A percentile compares a stretch with the other conserved stretches of the same genome.
Evolutionary conservation across 2,329 filamentous ascomycete genomes (phyloP).

Genomic region (Aspergillus ibericus): DNA sequence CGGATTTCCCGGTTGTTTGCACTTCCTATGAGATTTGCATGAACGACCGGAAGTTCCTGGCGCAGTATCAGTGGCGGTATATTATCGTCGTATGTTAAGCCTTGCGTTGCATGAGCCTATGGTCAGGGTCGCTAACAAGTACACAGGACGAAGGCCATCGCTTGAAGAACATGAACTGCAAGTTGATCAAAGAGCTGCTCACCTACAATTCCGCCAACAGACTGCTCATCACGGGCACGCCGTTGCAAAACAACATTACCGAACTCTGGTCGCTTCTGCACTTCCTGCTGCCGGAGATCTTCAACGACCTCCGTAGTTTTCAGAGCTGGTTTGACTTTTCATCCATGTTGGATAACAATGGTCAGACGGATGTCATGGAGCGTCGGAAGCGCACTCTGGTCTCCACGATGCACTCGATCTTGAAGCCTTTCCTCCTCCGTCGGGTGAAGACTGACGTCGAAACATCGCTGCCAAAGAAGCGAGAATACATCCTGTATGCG

Average conservation of each 20-base stretch:
- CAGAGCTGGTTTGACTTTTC: slow-evolving; percentile 98
- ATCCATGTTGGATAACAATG: slow-evolving; percentile 79
- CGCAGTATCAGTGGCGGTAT: slow-evolving; percentile 90
- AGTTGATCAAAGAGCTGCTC: slow-evolving; percentile 83
- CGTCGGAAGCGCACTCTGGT: slow-evolving; percentile 75
- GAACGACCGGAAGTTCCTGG: slow-evolving; percentile 77
- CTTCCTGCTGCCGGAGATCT: slow-evolving; percentile 88
- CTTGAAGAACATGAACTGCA: slow-evolving; percentile 94
- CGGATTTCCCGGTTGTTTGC: slow-evolving; percentile 84
- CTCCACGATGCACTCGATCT: slow-evolving; percentile 84
- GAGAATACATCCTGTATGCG: slow-evolving; percentile 93
- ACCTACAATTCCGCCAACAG: slow-evolving; percentile 88
- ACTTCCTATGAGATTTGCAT: slow-evolving; percentile 97
- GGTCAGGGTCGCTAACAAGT: slow-evolving; percentile 14
- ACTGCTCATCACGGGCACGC: slow-evolving; percentile 90
- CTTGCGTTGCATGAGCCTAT: background rate
- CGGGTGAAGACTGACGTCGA: slow-evolving; percentile 93
- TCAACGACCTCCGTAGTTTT: slow-evolving; percentile 89
- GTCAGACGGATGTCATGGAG: slow-evolving; percentile 75
- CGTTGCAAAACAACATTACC: slow-evolving; percentile 90
- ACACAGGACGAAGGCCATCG: slow-evolving; percentile 86
- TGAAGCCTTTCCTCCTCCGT: slow-evolving; percentile 86
- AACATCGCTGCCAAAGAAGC: slow-evolving; percentile 86
- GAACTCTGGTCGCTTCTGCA: slow-evolving; percentile 95
- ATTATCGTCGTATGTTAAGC: slow-evolving; percentile 73